Evolutionary conservation across 2,329 filamentous ascomycete genomes (phyloP).

Genomic region (Colletotrichum brevisporum): DNA sequence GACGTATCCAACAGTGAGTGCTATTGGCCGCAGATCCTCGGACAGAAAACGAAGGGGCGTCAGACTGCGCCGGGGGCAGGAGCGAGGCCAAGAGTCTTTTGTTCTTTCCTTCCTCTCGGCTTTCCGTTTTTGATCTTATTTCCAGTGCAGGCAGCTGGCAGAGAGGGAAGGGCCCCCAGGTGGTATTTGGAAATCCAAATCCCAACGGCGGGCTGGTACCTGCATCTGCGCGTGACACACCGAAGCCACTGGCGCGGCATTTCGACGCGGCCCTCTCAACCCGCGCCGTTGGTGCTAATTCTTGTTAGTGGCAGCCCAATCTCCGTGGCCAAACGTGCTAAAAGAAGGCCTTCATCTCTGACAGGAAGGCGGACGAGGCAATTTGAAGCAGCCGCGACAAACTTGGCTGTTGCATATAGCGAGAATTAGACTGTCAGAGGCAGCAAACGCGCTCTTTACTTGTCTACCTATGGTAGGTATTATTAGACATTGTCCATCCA

Average conservation of each 20-base stretch:
- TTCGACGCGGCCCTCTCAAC: constrained; percentile 5
- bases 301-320: constrained; percentile 27
- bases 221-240: constrained; percentile 36
- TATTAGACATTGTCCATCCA: neutral
- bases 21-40: constrained; percentile 35
- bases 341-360: constrained; percentile 1
- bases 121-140: neutral
- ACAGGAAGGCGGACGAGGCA: constrained; percentile 15
- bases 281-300: neutral
- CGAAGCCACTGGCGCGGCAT: constrained; percentile 34
- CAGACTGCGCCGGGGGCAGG: neutral
- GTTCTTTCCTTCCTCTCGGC: constrained; percentile 4
- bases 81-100: too few species aligned
- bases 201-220: constrained; percentile 24
- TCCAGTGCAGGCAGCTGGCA: neutral
- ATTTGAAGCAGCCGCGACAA: constrained; percentile 19
- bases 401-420: too few species aligned
- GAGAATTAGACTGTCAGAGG: too few species aligned
- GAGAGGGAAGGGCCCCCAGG: neutral
- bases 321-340: constrained; percentile 16
- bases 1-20: constrained; percentile 7
- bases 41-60: constrained; percentile 16
- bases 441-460: too few species aligned
- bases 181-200: neutral
- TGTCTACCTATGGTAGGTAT: too few species aligned